phyloP scores from a whole-genome alignment of 257 asterid genomes.

The Petunia secreta region DNA sequence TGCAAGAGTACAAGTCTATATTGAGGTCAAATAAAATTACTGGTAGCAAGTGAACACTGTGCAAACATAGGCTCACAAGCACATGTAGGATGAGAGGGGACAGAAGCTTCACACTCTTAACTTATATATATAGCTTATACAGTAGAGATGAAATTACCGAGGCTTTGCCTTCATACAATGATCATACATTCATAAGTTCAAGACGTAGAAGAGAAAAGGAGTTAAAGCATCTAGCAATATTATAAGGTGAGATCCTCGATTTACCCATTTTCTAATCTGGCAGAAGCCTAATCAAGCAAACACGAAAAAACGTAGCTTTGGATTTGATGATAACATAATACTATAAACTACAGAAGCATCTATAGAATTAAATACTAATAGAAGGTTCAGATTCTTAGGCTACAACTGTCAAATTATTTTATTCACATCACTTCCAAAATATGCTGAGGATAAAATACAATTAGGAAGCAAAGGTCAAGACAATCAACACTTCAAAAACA shows the following conservation, averaged over 20 bases:
- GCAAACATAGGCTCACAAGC: conserved; percentile 20
- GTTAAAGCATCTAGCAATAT: conserved; percentile 29
- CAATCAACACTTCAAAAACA: neutral
- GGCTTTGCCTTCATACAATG: conserved; percentile 11
- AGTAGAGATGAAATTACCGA: conserved; percentile 23
- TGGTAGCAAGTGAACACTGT: neutral
- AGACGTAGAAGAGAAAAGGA: conserved; percentile 20
- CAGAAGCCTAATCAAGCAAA: conserved; percentile 30
- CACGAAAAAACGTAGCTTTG: conserved; percentile 24
- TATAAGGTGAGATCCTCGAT: conserved; percentile 34
- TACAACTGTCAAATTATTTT: conserved; percentile 24
- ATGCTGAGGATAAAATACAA: neutral
- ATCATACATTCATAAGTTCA: conserved; percentile 26
- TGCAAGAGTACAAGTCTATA: neutral
- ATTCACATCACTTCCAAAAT: conserved; percentile 22
- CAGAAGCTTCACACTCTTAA: conserved; percentile 22
- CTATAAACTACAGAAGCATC: conserved; percentile 28
- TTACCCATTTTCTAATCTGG: conserved; percentile 32
- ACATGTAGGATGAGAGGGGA: conserved; percentile 8
- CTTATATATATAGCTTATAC: conserved; percentile 12
- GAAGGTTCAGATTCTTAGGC: conserved; percentile 34
- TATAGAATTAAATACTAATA: conserved; percentile 15
- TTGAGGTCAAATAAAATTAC: conserved; percentile 20
- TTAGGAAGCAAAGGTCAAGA: conserved; percentile 29
- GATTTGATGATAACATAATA: conserved; percentile 23